These are phyloP conservation scores for Talaromyces sp. DNA, from an alignment of 2,329 filamentous ascomycete genomes.

Conservation along the genomic window DNA sequence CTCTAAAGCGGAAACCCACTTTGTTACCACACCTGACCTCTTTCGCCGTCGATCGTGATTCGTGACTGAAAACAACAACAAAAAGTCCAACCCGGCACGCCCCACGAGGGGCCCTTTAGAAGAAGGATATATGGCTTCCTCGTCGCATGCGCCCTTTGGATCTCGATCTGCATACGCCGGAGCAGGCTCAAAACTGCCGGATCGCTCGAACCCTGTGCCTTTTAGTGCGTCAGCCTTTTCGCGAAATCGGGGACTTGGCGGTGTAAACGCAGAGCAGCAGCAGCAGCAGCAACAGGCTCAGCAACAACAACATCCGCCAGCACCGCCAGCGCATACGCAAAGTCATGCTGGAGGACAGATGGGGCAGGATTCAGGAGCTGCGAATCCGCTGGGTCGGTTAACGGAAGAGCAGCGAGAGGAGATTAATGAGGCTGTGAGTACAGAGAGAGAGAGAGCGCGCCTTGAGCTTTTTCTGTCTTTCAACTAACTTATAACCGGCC, in stretches of 20 bases:
- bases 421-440: constrained; percentile 85
- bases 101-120: background rate
- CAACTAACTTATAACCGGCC: background rate
- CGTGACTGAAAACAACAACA: background rate
- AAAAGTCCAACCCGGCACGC: background rate
- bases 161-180: constrained; percentile 48
- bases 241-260: constrained; percentile 31
- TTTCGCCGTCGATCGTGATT: background rate
- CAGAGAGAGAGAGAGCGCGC: background rate
- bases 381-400: constrained; percentile 51
- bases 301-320: constrained; percentile 21
- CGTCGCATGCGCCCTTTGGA: constrained; percentile 51
- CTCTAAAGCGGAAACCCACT: background rate
- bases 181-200: constrained; percentile 47
- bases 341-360: constrained; percentile 23
- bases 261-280: constrained; percentile 15
- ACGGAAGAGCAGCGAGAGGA: constrained; percentile 88
- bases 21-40: background rate
- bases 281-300: constrained; percentile 17
- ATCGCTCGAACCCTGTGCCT: constrained; percentile 39
- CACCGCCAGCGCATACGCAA: constrained; percentile 34
- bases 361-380: constrained; percentile 32
- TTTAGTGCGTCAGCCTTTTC: constrained; percentile 42
- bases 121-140: constrained; percentile 44
- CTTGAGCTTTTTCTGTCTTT: background rate